Base-by-base conservation (phyloP, 208 protist genomes). In the Polymyxa betae region DNA sequence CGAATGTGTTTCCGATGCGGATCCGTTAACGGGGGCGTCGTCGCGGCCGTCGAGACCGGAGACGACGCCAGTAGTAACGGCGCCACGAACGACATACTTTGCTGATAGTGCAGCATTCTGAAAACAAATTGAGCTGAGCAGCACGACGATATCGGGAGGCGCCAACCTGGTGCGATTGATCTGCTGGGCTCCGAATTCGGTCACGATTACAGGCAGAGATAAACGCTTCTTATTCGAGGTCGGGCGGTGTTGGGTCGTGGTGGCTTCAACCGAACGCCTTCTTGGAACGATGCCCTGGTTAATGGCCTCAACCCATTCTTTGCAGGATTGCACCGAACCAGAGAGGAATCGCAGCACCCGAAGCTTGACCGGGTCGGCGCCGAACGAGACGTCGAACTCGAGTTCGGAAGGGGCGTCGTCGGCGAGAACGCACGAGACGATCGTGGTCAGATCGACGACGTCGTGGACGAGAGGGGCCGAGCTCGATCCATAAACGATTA, bases 121-220 rank as follows among this genome's bases (percentile, higher is more conserved):
- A 29, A 29, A 16, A 32, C 29, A 29, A 66, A 32, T 66, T 29
- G 54, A 29, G 20, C 20, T 66, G 20, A 16, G 20, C 29, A 66
- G 16, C 16, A 32, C 20, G 16, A 66, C 29, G 54, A 66, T 66
- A 29, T 29, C 54, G 54, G 54, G 20, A 66, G 29, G 16, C 54
- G 54, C 29, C 54, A n/a, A 82, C 16, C 72, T 12, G 35, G 16
- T 43, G 35, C 5, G 72, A 38, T 82, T 5, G n/a, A 43, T 43
- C 35, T 5, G 16, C n/a, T n/a, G 72, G 35, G 5, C 72, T 5
- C 72, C 72, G 72, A 82, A 82, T n/a, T 82, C 72, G 72, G 72
- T 16, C 35, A 82, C 72, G 72, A 82, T 43, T 5, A 35, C 5
- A 5, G 72, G 72, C 10, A 82, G 72, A n/a, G 72, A 82, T 5